Evolutionary conservation across 345 rosid species (phyloP).

Genomic region (Erucastrum elatum): DNA sequence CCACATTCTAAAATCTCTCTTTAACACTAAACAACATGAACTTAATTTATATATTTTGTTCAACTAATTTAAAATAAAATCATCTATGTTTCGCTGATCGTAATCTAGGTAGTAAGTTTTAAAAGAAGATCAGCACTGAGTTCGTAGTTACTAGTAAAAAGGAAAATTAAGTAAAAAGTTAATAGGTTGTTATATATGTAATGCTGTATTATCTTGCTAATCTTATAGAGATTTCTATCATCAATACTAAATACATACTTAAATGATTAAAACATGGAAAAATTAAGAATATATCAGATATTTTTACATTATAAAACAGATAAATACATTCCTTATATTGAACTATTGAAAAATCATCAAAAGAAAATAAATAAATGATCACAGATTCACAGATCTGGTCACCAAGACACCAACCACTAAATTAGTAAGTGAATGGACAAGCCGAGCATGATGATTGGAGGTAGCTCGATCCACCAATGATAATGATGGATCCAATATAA

Average conservation of each 20-base stretch:
- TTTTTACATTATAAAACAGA: neutral
- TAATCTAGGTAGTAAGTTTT: no score
- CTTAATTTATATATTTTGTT: no score
- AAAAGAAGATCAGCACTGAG: no score
- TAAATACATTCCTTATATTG: neutral
- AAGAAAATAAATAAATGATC: neutral
- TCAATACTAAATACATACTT: neutral
- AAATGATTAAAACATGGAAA: neutral
- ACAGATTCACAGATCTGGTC: constrained; percentile 26
- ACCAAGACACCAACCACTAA: constrained; percentile 33
- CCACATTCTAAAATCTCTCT: no score
- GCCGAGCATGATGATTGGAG: neutral
- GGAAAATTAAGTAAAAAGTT: no score
- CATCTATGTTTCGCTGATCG: no score
- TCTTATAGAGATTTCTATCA: neutral
- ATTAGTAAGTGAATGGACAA: constrained; percentile 6
- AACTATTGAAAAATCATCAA: neutral
- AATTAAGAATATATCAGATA: no score
- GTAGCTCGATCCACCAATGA: neutral
- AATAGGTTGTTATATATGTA: no score
- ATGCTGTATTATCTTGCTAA: neutral
- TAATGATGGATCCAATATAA: neutral
- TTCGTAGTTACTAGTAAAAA: no score
- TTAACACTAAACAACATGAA: no score
- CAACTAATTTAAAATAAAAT: no score